Conservation (phyloP, 2,329 filamentous ascomycete genomes). For the Colletotrichum australisinense region DNA sequence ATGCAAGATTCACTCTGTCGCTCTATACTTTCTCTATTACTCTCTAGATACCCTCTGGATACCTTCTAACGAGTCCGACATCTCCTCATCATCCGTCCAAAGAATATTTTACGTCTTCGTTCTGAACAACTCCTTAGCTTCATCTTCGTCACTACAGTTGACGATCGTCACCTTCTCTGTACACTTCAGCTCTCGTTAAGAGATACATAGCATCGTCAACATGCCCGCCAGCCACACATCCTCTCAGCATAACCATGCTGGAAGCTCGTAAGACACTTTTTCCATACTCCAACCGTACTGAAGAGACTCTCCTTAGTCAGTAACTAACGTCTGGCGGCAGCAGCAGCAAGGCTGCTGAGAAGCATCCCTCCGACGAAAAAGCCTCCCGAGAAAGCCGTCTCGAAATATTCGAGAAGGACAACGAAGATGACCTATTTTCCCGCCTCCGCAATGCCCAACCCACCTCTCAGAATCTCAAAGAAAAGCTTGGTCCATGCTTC, state of each 20-base stretch:
- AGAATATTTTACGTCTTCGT: neutral
- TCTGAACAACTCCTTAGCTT: neutral
- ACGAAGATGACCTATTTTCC: neutral
- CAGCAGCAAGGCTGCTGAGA: neutral
- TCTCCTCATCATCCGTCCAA: neutral
- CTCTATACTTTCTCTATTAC: neutral
- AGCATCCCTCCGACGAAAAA: neutral
- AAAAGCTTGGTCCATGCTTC: neutral
- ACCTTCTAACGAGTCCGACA: neutral
- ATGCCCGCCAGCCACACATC: neutral
- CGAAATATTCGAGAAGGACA: neutral
- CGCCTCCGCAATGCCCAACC: neutral
- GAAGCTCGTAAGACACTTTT: neutral
- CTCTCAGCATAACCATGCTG: neutral
- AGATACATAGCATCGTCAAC: neutral
- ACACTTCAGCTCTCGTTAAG: neutral
- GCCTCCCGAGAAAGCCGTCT: constrained; percentile 3
- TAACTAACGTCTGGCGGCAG: neutral
- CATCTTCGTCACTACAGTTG: neutral
- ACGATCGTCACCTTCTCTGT: no score
- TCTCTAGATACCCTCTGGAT: no score
- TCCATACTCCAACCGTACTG: neutral
- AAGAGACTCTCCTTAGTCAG: no score
- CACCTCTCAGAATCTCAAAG: neutral
- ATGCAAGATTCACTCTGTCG: neutral